Percentiles rank a stretch among this genome's conserved stretches.
phyloP scores from a whole-genome alignment of 352 stramenopile genomes.

The Phytophthora gonapodyides region DNA sequence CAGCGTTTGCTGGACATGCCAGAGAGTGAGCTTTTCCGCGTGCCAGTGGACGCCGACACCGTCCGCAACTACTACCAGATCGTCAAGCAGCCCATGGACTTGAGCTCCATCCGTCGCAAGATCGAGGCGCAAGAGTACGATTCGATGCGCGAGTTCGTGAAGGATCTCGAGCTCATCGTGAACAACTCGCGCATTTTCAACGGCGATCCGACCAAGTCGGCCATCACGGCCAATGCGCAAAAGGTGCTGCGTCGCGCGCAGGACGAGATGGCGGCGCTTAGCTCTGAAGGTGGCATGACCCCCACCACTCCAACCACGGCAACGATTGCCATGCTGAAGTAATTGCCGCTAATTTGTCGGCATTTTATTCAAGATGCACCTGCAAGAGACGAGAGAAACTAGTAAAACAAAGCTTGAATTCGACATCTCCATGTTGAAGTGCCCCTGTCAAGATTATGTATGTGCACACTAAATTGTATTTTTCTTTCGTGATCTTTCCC shows the following conservation, averaged over 20 bases:
- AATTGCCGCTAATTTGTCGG: background rate
- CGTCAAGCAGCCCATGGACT: slow-evolving; percentile 88
- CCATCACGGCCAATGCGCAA: slow-evolving; percentile 81
- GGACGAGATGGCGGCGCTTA: slow-evolving; percentile 72
- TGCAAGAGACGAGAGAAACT: slow-evolving; percentile 7
- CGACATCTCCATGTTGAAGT: too few relatives aligned
- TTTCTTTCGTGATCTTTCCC: slow-evolving; percentile 12
- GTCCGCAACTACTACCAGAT: slow-evolving; percentile 84
- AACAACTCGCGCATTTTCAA: slow-evolving; percentile 88
- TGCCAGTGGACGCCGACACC: slow-evolving; percentile 58
- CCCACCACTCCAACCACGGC: slow-evolving; percentile 34
- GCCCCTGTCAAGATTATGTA: too few relatives aligned
- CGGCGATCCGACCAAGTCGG: slow-evolving; percentile 61
- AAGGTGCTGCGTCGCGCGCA: slow-evolving; percentile 77
- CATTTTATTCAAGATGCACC: slow-evolving; percentile 10
- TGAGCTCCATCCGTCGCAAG: slow-evolving; percentile 71
- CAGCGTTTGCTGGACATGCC: slow-evolving; percentile 72
- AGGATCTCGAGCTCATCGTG: slow-evolving; percentile 86
- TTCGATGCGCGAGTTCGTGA: slow-evolving; percentile 87
- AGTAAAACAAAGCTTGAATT: slow-evolving; percentile 2
- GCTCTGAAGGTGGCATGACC: slow-evolving; percentile 52
- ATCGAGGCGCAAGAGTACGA: slow-evolving; percentile 70
- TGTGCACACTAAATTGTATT: background rate
- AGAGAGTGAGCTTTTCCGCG: slow-evolving; percentile 79
- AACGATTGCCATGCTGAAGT: slow-evolving; percentile 32